These are phyloP conservation scores for Candida pseudoglaebosa DNA, from an alignment of 805 yeast genomes.

Conservation along the genomic window DNA sequence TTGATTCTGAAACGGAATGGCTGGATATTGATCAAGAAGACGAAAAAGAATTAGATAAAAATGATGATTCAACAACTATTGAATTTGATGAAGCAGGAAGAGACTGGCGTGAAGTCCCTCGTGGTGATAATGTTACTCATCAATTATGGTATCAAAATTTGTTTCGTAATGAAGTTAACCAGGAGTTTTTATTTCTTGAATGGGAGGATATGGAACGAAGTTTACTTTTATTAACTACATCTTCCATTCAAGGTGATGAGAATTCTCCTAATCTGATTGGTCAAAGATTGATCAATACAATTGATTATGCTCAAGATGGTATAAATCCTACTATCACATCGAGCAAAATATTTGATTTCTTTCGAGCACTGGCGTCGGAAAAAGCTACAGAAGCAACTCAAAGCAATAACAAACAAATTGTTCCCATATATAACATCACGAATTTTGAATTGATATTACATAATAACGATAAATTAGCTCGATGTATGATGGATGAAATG, in stretches of 20 bases:
- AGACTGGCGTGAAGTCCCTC: slow-evolving; percentile 71
- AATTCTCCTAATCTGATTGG: slow-evolving; percentile 24
- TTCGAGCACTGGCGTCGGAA: slow-evolving; percentile 34
- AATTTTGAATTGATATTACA: slow-evolving; percentile 51
- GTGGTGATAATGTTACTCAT: slow-evolving; percentile 47
- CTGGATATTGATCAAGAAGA: slow-evolving; percentile 8
- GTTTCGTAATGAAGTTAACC: slow-evolving; percentile 17
- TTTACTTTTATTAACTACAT: slow-evolving; percentile 21
- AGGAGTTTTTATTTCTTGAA: slow-evolving; percentile 21
- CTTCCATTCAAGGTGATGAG: slow-evolving; percentile 22
- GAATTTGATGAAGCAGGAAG: slow-evolving; percentile 58
- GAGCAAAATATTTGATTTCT: slow-evolving; percentile 46
- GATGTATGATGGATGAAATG: slow-evolving; percentile 63
- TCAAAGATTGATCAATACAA: slow-evolving; percentile 41
- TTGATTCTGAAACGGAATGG: slow-evolving; percentile 20
- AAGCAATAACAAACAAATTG: slow-evolving; percentile 23
- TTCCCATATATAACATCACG: slow-evolving; percentile 29
- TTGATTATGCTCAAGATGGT: slow-evolving; percentile 43
- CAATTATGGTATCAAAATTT: slow-evolving; percentile 17
- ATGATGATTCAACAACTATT: slow-evolving; percentile 19
- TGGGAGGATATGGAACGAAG: slow-evolving; percentile 22
- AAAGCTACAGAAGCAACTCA: slow-evolving; percentile 21
- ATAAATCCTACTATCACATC: slow-evolving; percentile 33
- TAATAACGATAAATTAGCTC: slow-evolving; percentile 49
- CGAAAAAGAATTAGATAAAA: slow-evolving; percentile 14